Evolutionary conservation across 2,329 filamentous ascomycete genomes (phyloP).

Genomic region (Verticillium albo-atrum): DNA sequence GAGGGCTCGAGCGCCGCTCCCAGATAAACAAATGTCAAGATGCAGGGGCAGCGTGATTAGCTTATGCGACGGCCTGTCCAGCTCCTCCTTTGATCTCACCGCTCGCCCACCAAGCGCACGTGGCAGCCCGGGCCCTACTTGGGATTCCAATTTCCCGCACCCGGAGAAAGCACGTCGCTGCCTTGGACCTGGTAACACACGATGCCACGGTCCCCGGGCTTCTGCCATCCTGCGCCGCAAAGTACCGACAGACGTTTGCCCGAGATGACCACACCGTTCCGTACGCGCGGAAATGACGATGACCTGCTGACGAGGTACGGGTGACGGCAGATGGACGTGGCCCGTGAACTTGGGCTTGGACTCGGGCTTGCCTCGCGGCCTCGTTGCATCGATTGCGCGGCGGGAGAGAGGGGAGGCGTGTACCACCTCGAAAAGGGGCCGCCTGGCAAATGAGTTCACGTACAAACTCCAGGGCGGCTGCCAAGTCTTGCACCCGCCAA

Average conservation of each 20-base stretch:
- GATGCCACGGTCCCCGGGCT: neutral
- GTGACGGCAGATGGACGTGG: neutral
- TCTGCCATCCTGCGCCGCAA: neutral
- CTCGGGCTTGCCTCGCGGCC: neutral
- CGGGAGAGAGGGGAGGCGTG: too few species aligned
- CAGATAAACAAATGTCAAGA: constrained; percentile 7
- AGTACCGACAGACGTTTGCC: neutral
- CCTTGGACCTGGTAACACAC: neutral
- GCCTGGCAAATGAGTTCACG: too few species aligned
- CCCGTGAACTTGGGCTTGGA: neutral
- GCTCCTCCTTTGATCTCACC: constrained; percentile 6
- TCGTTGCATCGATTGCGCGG: neutral
- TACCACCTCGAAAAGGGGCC: too few species aligned
- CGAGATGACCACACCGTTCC: neutral
- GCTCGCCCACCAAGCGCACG: constrained; percentile 16
- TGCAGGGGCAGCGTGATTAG: constrained; percentile 9
- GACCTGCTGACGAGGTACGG: neutral
- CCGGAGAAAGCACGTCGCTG: constrained; percentile 9
- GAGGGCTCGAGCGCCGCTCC: constrained; percentile 1
- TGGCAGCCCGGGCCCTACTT: constrained; percentile 20
- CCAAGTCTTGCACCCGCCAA: too few species aligned
- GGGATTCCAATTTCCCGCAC: constrained; percentile 19
- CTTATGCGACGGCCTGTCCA: neutral
- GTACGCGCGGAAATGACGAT: neutral
- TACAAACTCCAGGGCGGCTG: too few species aligned